A percentile compares a stretch with the other conserved stretches of the same genome.
Evolutionary conservation across 2,329 filamentous ascomycete genomes (phyloP).

Genomic region (Xylaria digitata): DNA sequence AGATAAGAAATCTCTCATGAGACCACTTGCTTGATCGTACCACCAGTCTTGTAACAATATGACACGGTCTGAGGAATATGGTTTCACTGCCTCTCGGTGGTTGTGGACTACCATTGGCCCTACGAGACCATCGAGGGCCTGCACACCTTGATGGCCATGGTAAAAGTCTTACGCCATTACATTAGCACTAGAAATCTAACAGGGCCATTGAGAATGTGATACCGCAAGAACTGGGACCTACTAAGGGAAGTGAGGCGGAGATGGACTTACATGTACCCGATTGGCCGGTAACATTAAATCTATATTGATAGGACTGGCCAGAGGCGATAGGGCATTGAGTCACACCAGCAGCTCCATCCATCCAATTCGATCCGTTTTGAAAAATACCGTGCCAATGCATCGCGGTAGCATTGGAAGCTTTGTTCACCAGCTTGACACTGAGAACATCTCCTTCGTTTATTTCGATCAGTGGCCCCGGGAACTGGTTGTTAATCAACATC

Average conservation of each 20-base stretch:
- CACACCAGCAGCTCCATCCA: constrained; percentile 77
- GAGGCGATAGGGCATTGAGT: constrained; percentile 76
- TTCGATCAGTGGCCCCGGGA: constrained; percentile 78
- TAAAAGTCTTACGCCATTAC: constrained; percentile 50
- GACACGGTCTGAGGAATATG: constrained; percentile 68
- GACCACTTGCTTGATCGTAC: constrained; percentile 62
- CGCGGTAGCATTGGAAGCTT: constrained; percentile 71
- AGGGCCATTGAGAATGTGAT: neutral
- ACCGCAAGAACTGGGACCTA: neutral
- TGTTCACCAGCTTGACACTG: constrained; percentile 75
- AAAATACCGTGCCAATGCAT: constrained; percentile 84
- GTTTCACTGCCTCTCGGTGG: constrained; percentile 61
- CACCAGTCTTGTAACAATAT: constrained; percentile 78
- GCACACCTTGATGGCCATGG: constrained; percentile 66
- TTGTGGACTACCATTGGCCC: constrained; percentile 73
- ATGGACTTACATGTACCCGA: constrained; percentile 53
- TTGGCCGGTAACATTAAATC: constrained; percentile 69
- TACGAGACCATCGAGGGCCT: constrained; percentile 74
- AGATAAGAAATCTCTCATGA: constrained; percentile 54
- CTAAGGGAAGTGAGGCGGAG: neutral
- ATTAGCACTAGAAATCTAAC: constrained; percentile 35
- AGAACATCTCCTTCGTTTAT: constrained; percentile 79
- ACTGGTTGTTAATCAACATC: constrained; percentile 79
- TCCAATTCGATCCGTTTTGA: constrained; percentile 78
- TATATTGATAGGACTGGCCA: constrained; percentile 71